Evolutionary conservation across 2,329 filamentous ascomycete species (phyloP).

Genomic region (Trichoderma sp.): DNA sequence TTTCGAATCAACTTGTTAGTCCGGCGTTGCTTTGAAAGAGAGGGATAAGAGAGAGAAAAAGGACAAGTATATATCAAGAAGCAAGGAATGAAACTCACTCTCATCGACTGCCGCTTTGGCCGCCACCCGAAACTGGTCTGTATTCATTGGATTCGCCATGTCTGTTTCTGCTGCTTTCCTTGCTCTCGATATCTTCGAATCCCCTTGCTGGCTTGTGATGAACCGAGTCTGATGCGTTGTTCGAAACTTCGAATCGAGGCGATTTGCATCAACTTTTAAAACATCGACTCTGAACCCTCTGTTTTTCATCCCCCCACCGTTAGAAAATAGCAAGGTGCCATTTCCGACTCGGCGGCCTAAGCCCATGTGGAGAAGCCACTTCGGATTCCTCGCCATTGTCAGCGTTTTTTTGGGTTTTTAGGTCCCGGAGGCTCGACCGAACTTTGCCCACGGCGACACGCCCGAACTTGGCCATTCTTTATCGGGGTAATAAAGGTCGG

Average conservation of each 20-base stretch:
- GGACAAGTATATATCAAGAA: neutral
- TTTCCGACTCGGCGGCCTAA: neutral
- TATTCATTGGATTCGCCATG: conserved; percentile 59
- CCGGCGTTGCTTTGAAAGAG: neutral
- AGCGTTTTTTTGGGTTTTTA: neutral
- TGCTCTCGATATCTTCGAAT: neutral
- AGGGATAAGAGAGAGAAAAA: neutral
- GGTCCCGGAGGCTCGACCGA: neutral
- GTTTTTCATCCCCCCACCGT: neutral
- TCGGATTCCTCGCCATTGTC: neutral
- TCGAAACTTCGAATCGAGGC: neutral
- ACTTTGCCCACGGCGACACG: neutral
- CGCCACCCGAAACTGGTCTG: conserved; percentile 71
- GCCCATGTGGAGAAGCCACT: conserved; percentile 11
- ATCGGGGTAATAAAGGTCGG: conserved; percentile 17
- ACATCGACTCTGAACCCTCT: neutral
- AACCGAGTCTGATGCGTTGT: neutral
- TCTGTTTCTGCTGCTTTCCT: neutral
- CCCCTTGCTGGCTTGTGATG: neutral
- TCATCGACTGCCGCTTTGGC: conserved; percentile 79
- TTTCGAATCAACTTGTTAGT: neutral
- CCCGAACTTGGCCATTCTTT: conserved; percentile 7
- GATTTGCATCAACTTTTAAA: conserved; percentile 4
- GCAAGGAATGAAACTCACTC: conserved; percentile 52
- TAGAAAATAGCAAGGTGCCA: neutral